Base-by-base conservation (phyloP, 2,329 filamentous ascomycete species). In the Neonectria coccinea region DNA sequence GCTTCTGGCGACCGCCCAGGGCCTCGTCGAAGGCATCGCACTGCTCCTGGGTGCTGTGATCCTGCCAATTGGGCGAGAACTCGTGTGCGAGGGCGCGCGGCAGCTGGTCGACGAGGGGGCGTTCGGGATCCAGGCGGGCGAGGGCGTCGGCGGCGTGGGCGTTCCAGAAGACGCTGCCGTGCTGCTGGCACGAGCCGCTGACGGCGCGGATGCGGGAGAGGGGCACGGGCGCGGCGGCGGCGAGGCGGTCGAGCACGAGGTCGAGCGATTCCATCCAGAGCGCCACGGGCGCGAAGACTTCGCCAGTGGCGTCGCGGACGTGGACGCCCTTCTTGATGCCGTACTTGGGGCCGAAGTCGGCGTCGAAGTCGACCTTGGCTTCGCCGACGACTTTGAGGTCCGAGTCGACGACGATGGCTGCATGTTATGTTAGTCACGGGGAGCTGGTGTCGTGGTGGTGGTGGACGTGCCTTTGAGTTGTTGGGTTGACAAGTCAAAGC, bases 1-100 rank as follows among this genome's bases (percentile, higher is more conserved):
- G 81, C 67, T 85, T 84, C 73, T 91, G 85, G 2, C 87, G 83
- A 7, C 84, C 84, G 1, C 92, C 92, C 8, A 97, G 81, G 57
- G 84, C 83, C 5, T 82, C 85, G 78, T 98, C 94, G 75, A 98
- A 98, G 67, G 88, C 85, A 77, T 97, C 94, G 76, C 94, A 97
- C 81, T 99, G 92, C 70, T 85, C 85, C 81, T 97, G 94, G 2
- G 96, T 98, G 80, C 94, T 97, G 66, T 94, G 91, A 78, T 99
- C 96, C 81, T 98, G 96, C 96, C 96, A 99, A 79, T 98, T 99
- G 8, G 96, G 96, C 69, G 93, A 94, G 81, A 90, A 94, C 5
- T 92, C 90, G 78, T 97, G 91, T 16, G 94, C 92, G 75, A 98
- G 92, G 0, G 91, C 92, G 3, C 80, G 82, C 10, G 82, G 79